Base-by-base conservation (phyloP, 441 rosid species). In the Lepidium campestre region DNA sequence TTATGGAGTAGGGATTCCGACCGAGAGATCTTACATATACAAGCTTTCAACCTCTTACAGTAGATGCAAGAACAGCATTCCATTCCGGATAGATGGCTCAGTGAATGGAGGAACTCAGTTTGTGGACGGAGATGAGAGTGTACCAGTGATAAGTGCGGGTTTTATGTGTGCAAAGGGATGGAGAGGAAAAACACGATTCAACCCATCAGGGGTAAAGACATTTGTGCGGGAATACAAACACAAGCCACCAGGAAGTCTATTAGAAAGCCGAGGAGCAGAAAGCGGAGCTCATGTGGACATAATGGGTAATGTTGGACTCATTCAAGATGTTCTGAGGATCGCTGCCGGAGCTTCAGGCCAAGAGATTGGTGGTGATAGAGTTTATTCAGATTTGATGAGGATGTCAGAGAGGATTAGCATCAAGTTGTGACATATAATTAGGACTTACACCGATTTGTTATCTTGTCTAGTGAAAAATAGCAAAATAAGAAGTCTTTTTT, bases 141-240 rank as follows among this genome's bases (percentile, higher is more conserved):
- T 85, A 3, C 91, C 93, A 0, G 82, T 82, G 15, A 47, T 82
- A 12, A 86, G 91, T 34, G 76, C 93, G 0, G 93, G 93, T 7
- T 89, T 81, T 75, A 89, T 86, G 96, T 86, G 88, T 13, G 86
- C 86, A 2, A 89, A 79, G 73, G 91, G 83, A 2, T 89, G 93
- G 93, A 71, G 79, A 70, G 91, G 96, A 6, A 83, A 62, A 70
- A 83, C 91, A 4, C 71, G 88, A 62, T 89, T 83, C 77, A 89
- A 89, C 53, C 96, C 93, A 0, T 82, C 85, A 0, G 83, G 86
- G 17, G 74, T 65, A 25, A 54, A 32, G 0, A 79, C 86, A 0
- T 79, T 73, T 15, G 20, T 80, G 8, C 73, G 88, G 70, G 96
- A 89, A 71, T 85, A 80, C 42, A 72, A 42, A 46, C 87, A 86